Evolutionary conservation across 2,329 filamentous ascomycete genomes (phyloP), one percentile per base, ranked within the genome.

Genomic region (Trichoderma sp.): DNA sequence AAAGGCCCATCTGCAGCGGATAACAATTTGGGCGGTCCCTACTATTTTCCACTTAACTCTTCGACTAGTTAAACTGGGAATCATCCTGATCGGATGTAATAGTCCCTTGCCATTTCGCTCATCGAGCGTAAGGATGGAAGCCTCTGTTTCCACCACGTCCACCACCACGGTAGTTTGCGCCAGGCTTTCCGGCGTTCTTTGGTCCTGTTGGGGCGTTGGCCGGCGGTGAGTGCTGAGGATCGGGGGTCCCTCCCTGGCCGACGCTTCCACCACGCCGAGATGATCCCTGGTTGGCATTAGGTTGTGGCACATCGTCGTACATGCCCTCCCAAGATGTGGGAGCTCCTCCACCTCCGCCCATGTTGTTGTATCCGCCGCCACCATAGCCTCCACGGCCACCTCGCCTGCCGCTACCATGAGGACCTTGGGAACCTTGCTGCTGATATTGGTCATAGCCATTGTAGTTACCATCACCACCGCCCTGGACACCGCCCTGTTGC

Each of bases 301-400:
- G 93, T 77, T 95, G 93, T 18, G 94, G 94, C 2, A 94, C 92
- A 78, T 97, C 95, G 77, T 98, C 95, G 79, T 97, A 98, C 94
- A 97, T 97, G 76, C 95, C 95, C 79, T 98, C 95, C 94, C 94
- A 97, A 51, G 91, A 94, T 28, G 92, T 93, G n/a, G 91, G 91
- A 18, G 89, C 89, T 55, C 88, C 89, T 68, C 83, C 83, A 46
- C 81, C 86, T 75, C 78, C 84, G 8, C 75, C 76, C 46, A 63
- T 68, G 14, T 74, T 68, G 68, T 69, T 68, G 68, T 69, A 74
- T 24, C 74, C 74, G 69, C 76, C 75, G 61, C 75, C 75, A 39
- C 75, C 74, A 73, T 69, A 77, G 69, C 72, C 75, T 70, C 74
- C 70, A 18, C 71, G 58, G 32, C 71, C 70, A n/a, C 72, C 71